Base-by-base conservation (phyloP, 1,139 yeast genomes). In the Arxiozyma heterogenica region DNA sequence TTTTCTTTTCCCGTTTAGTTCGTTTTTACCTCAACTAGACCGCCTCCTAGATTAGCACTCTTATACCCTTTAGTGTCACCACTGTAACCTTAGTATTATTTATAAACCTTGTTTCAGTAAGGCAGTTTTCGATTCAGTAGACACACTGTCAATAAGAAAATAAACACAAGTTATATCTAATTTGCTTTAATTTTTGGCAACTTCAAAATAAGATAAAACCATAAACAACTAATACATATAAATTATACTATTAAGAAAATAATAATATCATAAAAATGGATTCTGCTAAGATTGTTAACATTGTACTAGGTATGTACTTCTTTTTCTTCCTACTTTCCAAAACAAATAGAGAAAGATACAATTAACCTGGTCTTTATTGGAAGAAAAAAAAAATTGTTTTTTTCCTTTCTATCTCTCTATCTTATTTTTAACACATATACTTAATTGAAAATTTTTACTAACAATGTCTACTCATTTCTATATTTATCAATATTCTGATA, bases 201-300 rank as follows among this genome's bases (percentile, higher is more conserved):
- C 15, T 30, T 30, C 39, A 34, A 34, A 34, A 34, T 7, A 27
- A 27, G 8, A 5, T 27, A 27, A 27, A 11, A 27, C 8, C 8
- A 27, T 27, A 7, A 27, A 27, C 30, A 27, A 27, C 11, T 27
- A 7, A 27, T 34, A 34, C n/a, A 34, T n/a, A 34, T 34, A 12
- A 2, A 15, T 15, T 11, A 12, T 3, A 15, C 2, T 34, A 34
- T 34, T 34, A 12, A 34, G 46, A 38, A 48, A 41, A 51, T 39
- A 27, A 23, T 22, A 17, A 27, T 27, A 27, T 27, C 20, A 45
- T 9, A 38, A 44, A 25, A 53, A 72, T 72, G 75, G 74, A 62
- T 54, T 57, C 70, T 48, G 54, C 72, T 47, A 71, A 72, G 59
- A 61, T 73, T 52, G 61, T 72, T 53, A 71, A 71, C 67, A 58